Percentiles rank a stretch among this genome's conserved stretches.
Conservation (phyloP, 2,329 filamentous ascomycete genomes). For the Stemphylium vesicarium region DNA sequence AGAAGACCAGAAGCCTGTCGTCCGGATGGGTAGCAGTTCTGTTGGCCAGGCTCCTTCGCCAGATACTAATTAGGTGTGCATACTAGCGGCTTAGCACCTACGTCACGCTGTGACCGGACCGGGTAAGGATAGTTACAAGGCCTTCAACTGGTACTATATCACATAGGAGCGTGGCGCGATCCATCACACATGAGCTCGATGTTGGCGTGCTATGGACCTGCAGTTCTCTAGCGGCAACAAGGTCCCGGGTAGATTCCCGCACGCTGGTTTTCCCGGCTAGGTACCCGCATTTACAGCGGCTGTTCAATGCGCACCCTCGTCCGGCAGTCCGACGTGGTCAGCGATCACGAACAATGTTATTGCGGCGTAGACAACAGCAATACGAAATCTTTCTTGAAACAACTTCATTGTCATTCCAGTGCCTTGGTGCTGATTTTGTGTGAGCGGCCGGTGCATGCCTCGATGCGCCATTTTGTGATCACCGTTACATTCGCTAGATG, state of each 20-base stretch:
- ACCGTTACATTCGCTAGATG: too few relatives aligned
- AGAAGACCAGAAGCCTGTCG: background rate
- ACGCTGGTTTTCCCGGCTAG: background rate
- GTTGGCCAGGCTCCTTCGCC: background rate
- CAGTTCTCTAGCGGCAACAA: slow-evolving; percentile 4
- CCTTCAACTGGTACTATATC: background rate
- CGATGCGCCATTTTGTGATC: too few relatives aligned
- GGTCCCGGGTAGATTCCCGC: slow-evolving; percentile 1
- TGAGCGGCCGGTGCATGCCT: too few relatives aligned
- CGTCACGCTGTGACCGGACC: background rate
- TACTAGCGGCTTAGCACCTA: background rate
- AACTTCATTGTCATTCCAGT: background rate
- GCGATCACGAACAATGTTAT: background rate
- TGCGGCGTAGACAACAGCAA: slow-evolving; percentile 2
- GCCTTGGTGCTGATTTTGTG: too few relatives aligned
- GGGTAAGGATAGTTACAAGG: background rate
- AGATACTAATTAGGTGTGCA: background rate
- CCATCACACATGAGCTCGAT: background rate
- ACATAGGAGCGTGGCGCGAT: background rate
- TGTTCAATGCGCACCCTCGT: background rate
- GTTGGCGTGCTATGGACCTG: background rate
- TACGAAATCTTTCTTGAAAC: background rate
- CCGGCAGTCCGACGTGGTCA: background rate
- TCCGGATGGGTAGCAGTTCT: background rate
- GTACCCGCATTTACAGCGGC: slow-evolving; percentile 6